These are phyloP conservation scores for Blastomyces emzantsi DNA, from an alignment of 2,329 filamentous ascomycete genomes.

Conservation along the genomic window DNA sequence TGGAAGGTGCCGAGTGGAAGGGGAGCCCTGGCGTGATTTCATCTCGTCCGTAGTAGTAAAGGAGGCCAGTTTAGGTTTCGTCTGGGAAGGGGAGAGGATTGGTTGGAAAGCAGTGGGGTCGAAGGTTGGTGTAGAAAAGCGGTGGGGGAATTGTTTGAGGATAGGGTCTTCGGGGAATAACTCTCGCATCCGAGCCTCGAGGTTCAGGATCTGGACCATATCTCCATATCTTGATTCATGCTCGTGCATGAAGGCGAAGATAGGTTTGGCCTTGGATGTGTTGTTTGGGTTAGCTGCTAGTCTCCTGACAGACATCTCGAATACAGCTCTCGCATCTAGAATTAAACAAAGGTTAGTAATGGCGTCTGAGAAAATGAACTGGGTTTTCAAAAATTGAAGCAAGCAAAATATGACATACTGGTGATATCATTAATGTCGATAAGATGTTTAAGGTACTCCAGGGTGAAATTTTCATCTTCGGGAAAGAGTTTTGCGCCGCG, in stretches of 20 bases:
- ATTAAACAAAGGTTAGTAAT: slow-evolving; percentile 11
- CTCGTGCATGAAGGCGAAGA: slow-evolving; percentile 88
- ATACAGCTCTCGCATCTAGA: slow-evolving; percentile 83
- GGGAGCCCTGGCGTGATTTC: slow-evolving; percentile 27
- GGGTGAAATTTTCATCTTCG: slow-evolving; percentile 82
- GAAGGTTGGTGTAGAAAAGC: slow-evolving; percentile 65
- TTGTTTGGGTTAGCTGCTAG: slow-evolving; percentile 69
- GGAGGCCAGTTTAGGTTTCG: slow-evolving; percentile 44
- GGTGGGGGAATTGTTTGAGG: slow-evolving; percentile 63
- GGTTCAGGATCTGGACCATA: slow-evolving; percentile 75
- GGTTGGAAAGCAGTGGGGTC: slow-evolving; percentile 73
- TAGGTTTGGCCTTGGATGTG: slow-evolving; percentile 64
- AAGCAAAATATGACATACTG: slow-evolving; percentile 51
- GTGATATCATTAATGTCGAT: slow-evolving; percentile 88
- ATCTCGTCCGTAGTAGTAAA: slow-evolving; percentile 20
- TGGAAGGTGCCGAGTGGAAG: slow-evolving; percentile 24
- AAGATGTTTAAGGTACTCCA: slow-evolving; percentile 93
- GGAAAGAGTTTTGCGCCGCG: slow-evolving; percentile 88
- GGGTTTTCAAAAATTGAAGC: not conserved
- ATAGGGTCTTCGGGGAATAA: slow-evolving; percentile 84
- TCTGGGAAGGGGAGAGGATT: slow-evolving; percentile 76
- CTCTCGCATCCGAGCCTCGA: slow-evolving; percentile 87
- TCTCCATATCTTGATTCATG: slow-evolving; percentile 95
- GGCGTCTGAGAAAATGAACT: not conserved
- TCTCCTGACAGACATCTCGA: slow-evolving; percentile 84